Conservation (phyloP, 495 filamentous ascomycete species). For the Thermochaetoides thermophila region DNA sequence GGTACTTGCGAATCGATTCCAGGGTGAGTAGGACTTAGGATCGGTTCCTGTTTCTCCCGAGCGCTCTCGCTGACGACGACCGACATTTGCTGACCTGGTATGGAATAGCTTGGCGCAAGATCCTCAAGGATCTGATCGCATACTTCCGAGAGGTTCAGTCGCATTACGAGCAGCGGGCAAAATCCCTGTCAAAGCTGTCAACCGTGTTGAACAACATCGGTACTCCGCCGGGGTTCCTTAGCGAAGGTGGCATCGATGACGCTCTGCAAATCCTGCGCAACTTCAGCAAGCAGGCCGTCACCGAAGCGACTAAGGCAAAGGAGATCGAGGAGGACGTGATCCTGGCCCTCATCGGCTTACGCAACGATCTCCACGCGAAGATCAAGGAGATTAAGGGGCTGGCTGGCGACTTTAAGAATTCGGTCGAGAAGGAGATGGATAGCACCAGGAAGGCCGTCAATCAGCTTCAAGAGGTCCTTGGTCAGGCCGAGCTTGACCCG, state of each 20-base stretch:
- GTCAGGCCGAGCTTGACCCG: slow-evolving; percentile 60
- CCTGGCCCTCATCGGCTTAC: slow-evolving; percentile 64
- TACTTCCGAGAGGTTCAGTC: slow-evolving; percentile 90
- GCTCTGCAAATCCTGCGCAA: slow-evolving; percentile 64
- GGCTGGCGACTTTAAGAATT: slow-evolving; percentile 87
- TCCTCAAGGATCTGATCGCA: slow-evolving; percentile 84
- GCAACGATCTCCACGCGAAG: slow-evolving; percentile 83
- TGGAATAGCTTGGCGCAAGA: slow-evolving; percentile 79
- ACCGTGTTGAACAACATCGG: slow-evolving; percentile 71
- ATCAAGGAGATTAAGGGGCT: slow-evolving; percentile 94
- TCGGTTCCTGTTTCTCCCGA: too few relatives aligned
- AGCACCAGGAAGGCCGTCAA: slow-evolving; percentile 54
- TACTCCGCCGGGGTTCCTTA: slow-evolving; percentile 54
- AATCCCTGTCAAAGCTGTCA: slow-evolving; percentile 67
- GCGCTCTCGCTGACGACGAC: neutral
- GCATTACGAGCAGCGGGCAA: slow-evolving; percentile 76
- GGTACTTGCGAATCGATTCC: slow-evolving; percentile 74
- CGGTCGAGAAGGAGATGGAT: slow-evolving; percentile 68
- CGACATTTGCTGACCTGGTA: slow-evolving; percentile 4
- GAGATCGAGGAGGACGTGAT: slow-evolving; percentile 89
- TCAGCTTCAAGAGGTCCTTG: slow-evolving; percentile 64
- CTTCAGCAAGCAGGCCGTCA: slow-evolving; percentile 69
- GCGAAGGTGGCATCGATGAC: slow-evolving; percentile 71
- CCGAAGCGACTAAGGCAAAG: slow-evolving; percentile 73
- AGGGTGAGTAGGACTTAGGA: too few relatives aligned